These are phyloP conservation scores for Diaporthe batatas DNA, from an alignment of 2,329 filamentous ascomycete genomes.

Conservation along the genomic window DNA sequence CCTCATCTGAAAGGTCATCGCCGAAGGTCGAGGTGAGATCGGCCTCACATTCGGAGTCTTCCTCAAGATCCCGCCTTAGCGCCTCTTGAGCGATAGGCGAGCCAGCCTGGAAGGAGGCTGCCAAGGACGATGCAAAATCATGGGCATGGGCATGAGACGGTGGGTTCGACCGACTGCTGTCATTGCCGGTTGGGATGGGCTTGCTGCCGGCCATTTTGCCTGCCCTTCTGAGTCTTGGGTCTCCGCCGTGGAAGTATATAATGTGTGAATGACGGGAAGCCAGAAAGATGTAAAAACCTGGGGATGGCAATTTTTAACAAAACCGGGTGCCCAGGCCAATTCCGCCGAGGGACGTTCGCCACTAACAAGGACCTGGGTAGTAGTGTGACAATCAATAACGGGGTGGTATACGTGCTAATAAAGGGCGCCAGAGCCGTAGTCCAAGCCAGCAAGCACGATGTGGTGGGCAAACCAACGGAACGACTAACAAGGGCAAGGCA, in stretches of 20 bases:
- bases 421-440: not conserved
- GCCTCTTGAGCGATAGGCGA: slow-evolving; percentile 77
- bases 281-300: not conserved
- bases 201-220: slow-evolving; percentile 33
- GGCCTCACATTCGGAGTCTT: slow-evolving; percentile 70
- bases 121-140: slow-evolving; percentile 51
- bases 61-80: slow-evolving; percentile 75
- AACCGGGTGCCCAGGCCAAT: slow-evolving; percentile 10
- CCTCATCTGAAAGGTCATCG: slow-evolving; percentile 50
- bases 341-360: slow-evolving; percentile 29
- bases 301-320: not conserved
- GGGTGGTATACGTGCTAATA: not conserved
- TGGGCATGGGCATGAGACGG: slow-evolving; percentile 31
- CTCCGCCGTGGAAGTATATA: not conserved
- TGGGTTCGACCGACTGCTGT: slow-evolving; percentile 12
- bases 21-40: slow-evolving; percentile 46
- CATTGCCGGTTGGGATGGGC: slow-evolving; percentile 30
- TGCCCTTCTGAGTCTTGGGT: not conserved
- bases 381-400: not conserved
- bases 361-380: slow-evolving; percentile 23
- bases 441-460: not conserved
- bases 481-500: not conserved
- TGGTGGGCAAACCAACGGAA: not conserved
- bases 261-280: not conserved
- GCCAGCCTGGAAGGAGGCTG: slow-evolving; percentile 67